These are phyloP conservation scores for Salix exigua DNA, from an alignment of 345 rosid genomes.

Conservation along the genomic window DNA sequence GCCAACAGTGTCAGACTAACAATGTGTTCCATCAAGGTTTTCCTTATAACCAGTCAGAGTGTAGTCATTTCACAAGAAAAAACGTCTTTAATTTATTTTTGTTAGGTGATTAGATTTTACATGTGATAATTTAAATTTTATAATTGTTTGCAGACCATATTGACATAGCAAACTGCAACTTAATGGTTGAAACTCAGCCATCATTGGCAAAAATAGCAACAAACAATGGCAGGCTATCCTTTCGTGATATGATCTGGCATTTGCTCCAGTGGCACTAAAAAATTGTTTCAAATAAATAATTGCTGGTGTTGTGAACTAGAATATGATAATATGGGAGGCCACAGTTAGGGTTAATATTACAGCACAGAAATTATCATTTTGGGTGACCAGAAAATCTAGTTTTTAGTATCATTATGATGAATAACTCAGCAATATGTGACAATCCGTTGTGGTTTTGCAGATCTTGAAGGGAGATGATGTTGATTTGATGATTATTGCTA, in stretches of 20 bases:
- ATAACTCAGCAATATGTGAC: neutral
- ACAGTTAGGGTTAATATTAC: neutral
- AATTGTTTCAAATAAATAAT: neutral
- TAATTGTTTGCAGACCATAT: no score
- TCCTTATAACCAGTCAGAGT: no score
- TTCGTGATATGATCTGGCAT: no score
- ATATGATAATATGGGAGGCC: neutral
- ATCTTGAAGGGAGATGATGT: constrained; percentile 86
- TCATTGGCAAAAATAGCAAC: no score
- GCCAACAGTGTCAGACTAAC: no score
- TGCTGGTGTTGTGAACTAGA: neutral
- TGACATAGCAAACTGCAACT: neutral
- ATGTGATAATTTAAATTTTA: no score
- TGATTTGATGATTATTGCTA: constrained; percentile 86
- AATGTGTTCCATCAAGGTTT: no score
- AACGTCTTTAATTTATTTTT: no score
- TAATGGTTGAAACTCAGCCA: neutral
- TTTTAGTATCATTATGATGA: neutral
- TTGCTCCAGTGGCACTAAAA: neutral
- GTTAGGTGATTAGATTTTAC: no score
- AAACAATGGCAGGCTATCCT: no score
- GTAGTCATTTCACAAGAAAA: no score
- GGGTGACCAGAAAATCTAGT: neutral
- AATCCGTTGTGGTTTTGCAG: constrained; percentile 34
- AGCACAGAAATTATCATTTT: neutral